Evolutionary conservation across 169 alveolate genomes (phyloP).

Genomic region (Cryptosporidium parvum): DNA sequence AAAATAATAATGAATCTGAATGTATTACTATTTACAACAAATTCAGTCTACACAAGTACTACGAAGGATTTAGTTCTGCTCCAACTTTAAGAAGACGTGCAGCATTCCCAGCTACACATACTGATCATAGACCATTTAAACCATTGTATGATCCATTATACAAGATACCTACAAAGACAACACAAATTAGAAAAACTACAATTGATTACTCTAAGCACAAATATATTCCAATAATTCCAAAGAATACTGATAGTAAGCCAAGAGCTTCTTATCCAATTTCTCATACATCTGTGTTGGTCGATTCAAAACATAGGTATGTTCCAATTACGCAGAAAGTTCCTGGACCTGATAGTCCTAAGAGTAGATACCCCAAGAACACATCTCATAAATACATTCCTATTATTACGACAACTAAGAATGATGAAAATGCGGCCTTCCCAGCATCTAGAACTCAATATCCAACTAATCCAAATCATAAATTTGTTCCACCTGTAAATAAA

Average conservation of each 20-base stretch:
- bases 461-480: conserved; percentile 1
- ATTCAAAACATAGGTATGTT: conserved; percentile 11
- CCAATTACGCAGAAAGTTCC: background rate
- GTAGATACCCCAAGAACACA: background rate
- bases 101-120: conserved; percentile 74
- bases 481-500: background rate
- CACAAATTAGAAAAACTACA: background rate
- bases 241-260: background rate
- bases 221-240: conserved; percentile 30
- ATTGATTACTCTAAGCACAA: conserved; percentile 12
- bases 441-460: conserved; percentile 36
- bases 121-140: conserved; percentile 41
- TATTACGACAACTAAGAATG: background rate
- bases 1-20: background rate
- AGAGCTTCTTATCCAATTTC: conserved; percentile 37
- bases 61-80: conserved; percentile 65
- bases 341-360: background rate
- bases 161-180: background rate
- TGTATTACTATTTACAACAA: conserved; percentile 1
- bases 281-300: conserved; percentile 15
- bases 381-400: conserved; percentile 5
- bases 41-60: conserved; percentile 47
- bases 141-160: conserved; percentile 28
- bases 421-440: conserved; percentile 21
- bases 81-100: conserved; percentile 73